Base-by-base conservation (phyloP, 345 rosid species). In the Hibiscus mutabilis region DNA sequence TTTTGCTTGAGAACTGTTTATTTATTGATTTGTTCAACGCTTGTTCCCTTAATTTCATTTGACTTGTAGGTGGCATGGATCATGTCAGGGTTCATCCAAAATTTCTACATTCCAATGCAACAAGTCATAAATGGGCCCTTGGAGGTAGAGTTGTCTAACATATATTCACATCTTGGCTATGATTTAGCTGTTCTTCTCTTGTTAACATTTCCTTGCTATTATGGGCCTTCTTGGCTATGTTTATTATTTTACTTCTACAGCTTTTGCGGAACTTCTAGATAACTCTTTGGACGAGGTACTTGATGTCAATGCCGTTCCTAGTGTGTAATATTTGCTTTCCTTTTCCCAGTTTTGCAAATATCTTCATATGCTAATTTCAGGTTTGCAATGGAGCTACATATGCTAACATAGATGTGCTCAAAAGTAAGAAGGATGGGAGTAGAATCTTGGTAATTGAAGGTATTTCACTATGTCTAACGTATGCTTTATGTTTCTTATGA, bases 41-140 rank as follows among this genome's bases (percentile, higher is more conserved):
- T 29, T 6, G 22, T 25, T 14, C 68, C 15, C 22, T 46, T 15
- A 21, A 27, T 35, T 27, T 42, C 49, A 3, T 63, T 66, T 62
- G n/a, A 72, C 58, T 37, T 51, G 69, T 74, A 94, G 97, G 89
- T 80, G 89, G 93, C 3, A 74, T 88, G 80, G 98, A 94, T 75
- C 98, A 82, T 81, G 95, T 90, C 31, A 81, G 98, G 79, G 97
- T 94, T 75, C 98, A 94, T 85, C 98, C 98, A 42, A 94, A 86
- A 76, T 94, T 94, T 70, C 76, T 94, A 44, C 98, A 94, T 84
- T 94, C 98, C 35, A 94, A 94, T 78, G 98, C 98, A 69, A 94
- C 98, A 8, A 94, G 98, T 78, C 98, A 94, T 80, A 94, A 91
- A 75, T 94, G 98, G 98, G 97, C 97, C 51, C 95, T 94, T 76